A percentile compares a stretch with the other conserved stretches of the same genome.
phyloP scores from a whole-genome alignment of 495 filamentous ascomycete species.

The Pseudevernia furfuracea region DNA sequence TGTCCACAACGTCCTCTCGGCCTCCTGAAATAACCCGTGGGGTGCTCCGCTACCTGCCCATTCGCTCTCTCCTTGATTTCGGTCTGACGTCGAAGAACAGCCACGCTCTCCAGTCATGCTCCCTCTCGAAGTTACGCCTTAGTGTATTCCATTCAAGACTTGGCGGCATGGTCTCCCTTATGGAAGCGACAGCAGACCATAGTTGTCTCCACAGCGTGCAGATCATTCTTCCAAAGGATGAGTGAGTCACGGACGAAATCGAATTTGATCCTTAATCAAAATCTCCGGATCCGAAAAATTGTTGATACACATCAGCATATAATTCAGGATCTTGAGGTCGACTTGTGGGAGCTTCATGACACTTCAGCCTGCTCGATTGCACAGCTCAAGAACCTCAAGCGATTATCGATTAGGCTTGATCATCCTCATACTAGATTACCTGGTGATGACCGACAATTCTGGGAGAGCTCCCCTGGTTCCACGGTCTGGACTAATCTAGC shows the following conservation, averaged over 20 bases:
- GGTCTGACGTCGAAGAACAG: conserved; percentile 32
- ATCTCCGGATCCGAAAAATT: conserved; percentile 6
- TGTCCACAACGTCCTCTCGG: conserved; percentile 14
- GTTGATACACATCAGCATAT: conserved; percentile 23
- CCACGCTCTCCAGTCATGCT: conserved; percentile 29
- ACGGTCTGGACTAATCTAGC: conserved; percentile 33
- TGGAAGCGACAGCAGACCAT: conserved; percentile 26
- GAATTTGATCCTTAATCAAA: conserved; percentile 16
- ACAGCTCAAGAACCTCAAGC: conserved; percentile 12
- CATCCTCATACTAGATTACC: conserved; percentile 34
- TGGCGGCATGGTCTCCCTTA: conserved; percentile 30
- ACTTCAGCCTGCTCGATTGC: conserved; percentile 1
- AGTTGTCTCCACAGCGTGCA: conserved; percentile 18
- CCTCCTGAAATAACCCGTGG: conserved; percentile 34
- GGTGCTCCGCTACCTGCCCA: conserved; percentile 33
- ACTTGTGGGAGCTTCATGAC: conserved; percentile 20
- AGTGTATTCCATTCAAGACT: conserved; percentile 34
- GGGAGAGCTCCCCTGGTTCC: conserved; percentile 29
- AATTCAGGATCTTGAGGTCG: conserved; percentile 29
- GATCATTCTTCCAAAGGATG: conserved; percentile 11
- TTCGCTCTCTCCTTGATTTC: conserved; percentile 31
- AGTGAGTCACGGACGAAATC: conserved; percentile 12
- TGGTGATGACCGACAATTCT: conserved; percentile 25
- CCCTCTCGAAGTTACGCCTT: conserved; percentile 29
- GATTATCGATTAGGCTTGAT: conserved; percentile 29